Evolutionary conservation across 148 eudicot genomes (phyloP), one percentile per base, ranked within the genome.

Genomic region (Dianthus caryophyllus): DNA sequence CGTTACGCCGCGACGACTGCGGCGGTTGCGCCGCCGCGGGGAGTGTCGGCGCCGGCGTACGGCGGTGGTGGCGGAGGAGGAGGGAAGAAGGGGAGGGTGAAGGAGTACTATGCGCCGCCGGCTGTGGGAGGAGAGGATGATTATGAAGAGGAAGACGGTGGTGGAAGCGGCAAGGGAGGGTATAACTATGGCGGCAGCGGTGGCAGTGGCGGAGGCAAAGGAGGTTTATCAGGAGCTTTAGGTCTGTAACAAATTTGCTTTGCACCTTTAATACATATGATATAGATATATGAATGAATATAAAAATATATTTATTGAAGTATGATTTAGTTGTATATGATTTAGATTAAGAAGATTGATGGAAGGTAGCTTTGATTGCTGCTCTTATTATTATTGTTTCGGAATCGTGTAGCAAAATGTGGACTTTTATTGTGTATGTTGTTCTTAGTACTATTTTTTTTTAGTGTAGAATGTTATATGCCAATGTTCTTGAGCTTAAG

Each of bases 171-270:
- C 41, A 79, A 72, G 4, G n/a, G 66, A 6, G 66, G 62, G 25
- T 56, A 66, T 41, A 68, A 51, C 4, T 41, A 36, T 60, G 33
- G 75, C 27, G 72, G 68, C 26, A 67, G 68, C 11, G 78, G 84
- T 10, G 75, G 84, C 24, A 64, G 82, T 66, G 73, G 85, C 15
- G 76, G 85, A 49, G 88, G 78, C 50, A 82, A 82, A 44, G 84
- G 74, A 26, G 83, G 74, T 9, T 59, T 79, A 31, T 77, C 76
- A 27, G 74, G 82, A 66, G 77, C 76, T 11, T 61, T 78, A 50
- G 90, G 90, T 85, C 39, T 73, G 85, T 81, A 47, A 59, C 43
- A 41, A n/a, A 64, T 57, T 21, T 64, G 18, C 9, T 69, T 48
- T 38, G 30, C 30, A 21, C 21, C n/a, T n/a, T n/a, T n/a, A n/a